Conservation (phyloP, 1,284 basidiomycete species). For the Spongiforma sp. region DNA sequence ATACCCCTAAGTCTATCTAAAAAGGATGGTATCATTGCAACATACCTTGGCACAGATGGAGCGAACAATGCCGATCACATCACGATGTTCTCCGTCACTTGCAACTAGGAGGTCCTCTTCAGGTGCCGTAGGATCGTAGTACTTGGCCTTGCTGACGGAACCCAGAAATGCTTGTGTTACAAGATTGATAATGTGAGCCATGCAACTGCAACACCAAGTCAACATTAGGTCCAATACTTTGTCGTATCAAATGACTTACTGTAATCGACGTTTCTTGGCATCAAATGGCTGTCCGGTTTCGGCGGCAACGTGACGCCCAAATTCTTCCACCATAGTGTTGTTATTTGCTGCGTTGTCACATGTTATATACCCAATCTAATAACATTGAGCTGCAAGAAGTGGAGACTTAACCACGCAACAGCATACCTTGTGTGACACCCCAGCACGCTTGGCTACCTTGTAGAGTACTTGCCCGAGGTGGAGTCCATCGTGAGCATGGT, state of each 20-base stretch:
- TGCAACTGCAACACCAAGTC: neutral
- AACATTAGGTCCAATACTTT: neutral
- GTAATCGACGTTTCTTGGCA: neutral
- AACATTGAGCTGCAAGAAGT: too few relatives aligned
- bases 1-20: neutral
- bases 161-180: neutral
- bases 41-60: neutral
- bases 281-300: neutral
- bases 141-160: neutral
- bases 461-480: too few relatives aligned
- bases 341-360: too few relatives aligned
- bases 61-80: neutral
- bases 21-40: neutral
- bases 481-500: too few relatives aligned
- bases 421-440: too few relatives aligned
- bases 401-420: too few relatives aligned
- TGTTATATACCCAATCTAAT: too few relatives aligned
- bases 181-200: neutral
- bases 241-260: neutral
- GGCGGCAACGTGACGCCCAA: too few relatives aligned
- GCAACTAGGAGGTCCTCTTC: neutral
- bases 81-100: neutral
- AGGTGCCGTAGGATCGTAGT: neutral
- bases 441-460: too few relatives aligned
- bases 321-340: too few relatives aligned